Base-by-base conservation (phyloP, 2,329 filamentous ascomycete species). In the Diaporthe sp. region DNA sequence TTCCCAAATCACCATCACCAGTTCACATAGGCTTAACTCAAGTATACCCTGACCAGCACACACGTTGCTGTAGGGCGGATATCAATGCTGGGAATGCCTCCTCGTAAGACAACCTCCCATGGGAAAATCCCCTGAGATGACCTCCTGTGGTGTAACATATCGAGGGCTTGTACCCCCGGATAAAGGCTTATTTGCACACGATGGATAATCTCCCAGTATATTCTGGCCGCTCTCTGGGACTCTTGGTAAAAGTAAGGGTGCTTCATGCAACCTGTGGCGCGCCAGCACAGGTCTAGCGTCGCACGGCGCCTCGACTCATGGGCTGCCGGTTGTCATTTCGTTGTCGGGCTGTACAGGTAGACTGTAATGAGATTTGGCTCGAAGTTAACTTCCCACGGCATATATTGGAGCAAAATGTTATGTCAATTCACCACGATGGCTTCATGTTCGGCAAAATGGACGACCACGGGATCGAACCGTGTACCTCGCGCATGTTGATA, bases 391-490 rank as follows among this genome's bases (percentile, higher is more conserved):
- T 8, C 34, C 34, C 34, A 34, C 34, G 34, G 34, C 34, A 34
- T 34, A 34, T 17, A 44, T 44, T 5, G 13, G 13, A 7, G 42
- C 34, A 19, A 44, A 44, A 44, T 17, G 39, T 42, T 42, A 9
- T 42, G 39, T 42, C 39, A 15, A 15, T 13, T 42, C 12, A 13
- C 39, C 39, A 42, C 39, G 39, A 42, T 42, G 10, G 39, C 39
- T 42, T 42, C 39, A 42, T 15, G 10, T 13, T 42, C 39, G 15
- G 42, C 13, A 34, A n/a, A 42, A 31, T 73, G 71, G 71, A 73
- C 71, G 58, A 73, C 71, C 49, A 65, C 58, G 71, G 71, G 49
- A 73, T 73, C 71, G 71, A 73, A 73, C 71, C 71, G 58, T 73
- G 58, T 55, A 57, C 58, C 71, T 73, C 58, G 58, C 51, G 58